phyloP scores from a whole-genome alignment of 1,284 basidiomycete species.

The Papiliotrema terrestris region DNA sequence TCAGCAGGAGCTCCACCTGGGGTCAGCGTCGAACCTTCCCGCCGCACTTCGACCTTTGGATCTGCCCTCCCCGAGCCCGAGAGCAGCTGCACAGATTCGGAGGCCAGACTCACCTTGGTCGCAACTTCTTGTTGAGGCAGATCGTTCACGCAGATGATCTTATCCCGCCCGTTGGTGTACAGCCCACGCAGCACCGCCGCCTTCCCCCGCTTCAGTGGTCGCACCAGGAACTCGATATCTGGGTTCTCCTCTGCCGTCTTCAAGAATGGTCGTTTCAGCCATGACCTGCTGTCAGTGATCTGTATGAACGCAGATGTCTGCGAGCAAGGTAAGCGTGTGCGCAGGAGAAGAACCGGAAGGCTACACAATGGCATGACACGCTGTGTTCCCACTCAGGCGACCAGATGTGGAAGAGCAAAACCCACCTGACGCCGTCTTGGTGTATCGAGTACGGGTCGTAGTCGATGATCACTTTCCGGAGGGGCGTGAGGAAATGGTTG shows the following conservation, averaged over 20 bases:
- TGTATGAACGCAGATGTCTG: too few species aligned
- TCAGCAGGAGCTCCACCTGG: constrained; percentile 43
- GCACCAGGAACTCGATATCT: constrained; percentile 49
- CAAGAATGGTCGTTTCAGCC: constrained; percentile 28
- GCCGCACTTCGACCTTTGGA: too few species aligned
- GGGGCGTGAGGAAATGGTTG: constrained; percentile 41
- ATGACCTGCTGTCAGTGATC: constrained; percentile 26
- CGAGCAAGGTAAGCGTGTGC: too few species aligned
- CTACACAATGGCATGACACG: too few species aligned
- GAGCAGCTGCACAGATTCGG: neutral
- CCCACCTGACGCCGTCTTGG: constrained; percentile 42
- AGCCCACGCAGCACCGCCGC: constrained; percentile 49
- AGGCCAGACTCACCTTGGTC: constrained; percentile 38
- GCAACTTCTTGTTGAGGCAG: constrained; percentile 45
- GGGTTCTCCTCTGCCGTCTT: constrained; percentile 46
- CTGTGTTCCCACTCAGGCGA: too few species aligned
- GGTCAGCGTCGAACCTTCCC: too few species aligned
- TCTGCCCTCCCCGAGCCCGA: neutral
- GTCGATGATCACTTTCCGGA: constrained; percentile 46
- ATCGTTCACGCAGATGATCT: constrained; percentile 52
- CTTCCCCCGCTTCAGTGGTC: constrained; percentile 41
- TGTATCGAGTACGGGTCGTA: constrained; percentile 39
- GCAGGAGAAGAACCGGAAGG: too few species aligned
- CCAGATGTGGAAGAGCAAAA: neutral
- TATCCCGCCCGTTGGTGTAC: constrained; percentile 52